Percentiles rank a stretch among this genome's conserved stretches.
phyloP scores from a whole-genome alignment of 139 green algal species.

The Desmodesmus armatus region DNA sequence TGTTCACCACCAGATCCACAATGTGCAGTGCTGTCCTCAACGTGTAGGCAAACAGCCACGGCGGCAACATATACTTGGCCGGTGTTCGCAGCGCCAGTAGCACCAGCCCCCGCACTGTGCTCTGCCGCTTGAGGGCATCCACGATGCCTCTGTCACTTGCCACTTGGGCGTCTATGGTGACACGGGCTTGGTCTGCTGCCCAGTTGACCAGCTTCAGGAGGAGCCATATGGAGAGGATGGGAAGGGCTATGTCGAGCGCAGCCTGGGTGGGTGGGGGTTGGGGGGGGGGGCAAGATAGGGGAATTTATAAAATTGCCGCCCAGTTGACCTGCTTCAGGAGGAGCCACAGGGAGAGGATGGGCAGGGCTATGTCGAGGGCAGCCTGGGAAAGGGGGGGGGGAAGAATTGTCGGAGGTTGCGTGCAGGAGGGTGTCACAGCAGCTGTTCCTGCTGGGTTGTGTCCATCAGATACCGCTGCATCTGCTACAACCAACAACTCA shows the following conservation, averaged over 20 bases:
- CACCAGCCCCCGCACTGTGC: neutral
- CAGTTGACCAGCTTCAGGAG: neutral
- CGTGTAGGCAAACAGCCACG: conserved; percentile 1
- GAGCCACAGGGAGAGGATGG: neutral
- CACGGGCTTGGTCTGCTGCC: neutral
- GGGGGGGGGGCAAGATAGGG: neutral
- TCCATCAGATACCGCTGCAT: neutral
- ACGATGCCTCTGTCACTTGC: neutral
- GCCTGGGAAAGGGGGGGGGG: neutral
- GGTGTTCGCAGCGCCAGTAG: conserved; percentile 21
- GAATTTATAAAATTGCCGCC: neutral
- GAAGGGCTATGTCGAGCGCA: neutral
- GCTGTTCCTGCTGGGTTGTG: neutral
- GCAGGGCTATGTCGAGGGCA: conserved; percentile 23
- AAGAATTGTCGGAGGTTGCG: neutral
- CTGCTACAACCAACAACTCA: neutral
- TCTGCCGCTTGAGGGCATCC: neutral
- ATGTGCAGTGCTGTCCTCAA: conserved; percentile 22
- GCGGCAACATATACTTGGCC: conserved; percentile 9
- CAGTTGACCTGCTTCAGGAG: neutral
- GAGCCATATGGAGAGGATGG: neutral
- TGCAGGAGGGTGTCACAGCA: neutral
- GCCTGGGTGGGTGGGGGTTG: neutral
- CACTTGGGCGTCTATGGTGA: neutral
- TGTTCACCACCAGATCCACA: conserved; percentile 14